Evolutionary conservation across 805 yeast species (phyloP).

Genomic region (Saccharomycopsis sp.): DNA sequence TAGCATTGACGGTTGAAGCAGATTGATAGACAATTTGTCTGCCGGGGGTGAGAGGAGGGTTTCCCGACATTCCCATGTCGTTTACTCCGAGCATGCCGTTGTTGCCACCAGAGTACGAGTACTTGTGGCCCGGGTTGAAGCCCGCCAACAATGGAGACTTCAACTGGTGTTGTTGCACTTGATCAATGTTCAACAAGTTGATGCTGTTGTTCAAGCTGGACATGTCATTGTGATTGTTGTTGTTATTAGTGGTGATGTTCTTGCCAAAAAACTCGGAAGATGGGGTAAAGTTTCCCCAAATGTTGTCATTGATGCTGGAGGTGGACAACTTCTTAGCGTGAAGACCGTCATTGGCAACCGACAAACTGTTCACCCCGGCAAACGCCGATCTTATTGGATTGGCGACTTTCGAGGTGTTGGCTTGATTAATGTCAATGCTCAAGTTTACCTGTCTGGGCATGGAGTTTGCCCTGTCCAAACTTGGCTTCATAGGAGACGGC

Average conservation of each 20-base stretch:
- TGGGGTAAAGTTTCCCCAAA: constrained; percentile 20
- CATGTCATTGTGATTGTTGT: neutral
- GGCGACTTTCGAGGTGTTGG: constrained; percentile 11
- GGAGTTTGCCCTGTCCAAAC: constrained; percentile 2
- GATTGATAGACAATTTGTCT: constrained; percentile 3
- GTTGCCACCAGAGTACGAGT: constrained; percentile 1
- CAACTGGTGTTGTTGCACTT: constrained; percentile 4
- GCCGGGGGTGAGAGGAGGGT: constrained; percentile 10
- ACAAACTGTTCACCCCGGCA: constrained; percentile 2
- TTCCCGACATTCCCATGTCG: constrained; percentile 4
- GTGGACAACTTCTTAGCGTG: constrained; percentile 11
- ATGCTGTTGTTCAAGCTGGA: constrained; percentile 9
- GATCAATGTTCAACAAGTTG: constrained; percentile 9
- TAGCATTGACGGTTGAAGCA: constrained; percentile 1
- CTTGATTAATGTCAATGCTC: constrained; percentile 15
- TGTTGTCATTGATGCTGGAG: constrained; percentile 5
- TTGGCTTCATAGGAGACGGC: neutral
- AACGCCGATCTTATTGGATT: constrained; percentile 13
- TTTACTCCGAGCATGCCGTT: too few relatives aligned
- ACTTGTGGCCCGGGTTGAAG: constrained; percentile 6
- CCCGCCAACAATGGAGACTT: constrained; percentile 14
- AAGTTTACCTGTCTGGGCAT: constrained; percentile 5
- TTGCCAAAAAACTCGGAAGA: constrained; percentile 17
- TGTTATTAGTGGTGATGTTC: constrained; percentile 10
- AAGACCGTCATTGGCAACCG: neutral